Evolutionary conservation across 2,329 filamentous ascomycete species (phyloP), one percentile per base, ranked within the genome.

Genomic region (Diaporthe citri): DNA sequence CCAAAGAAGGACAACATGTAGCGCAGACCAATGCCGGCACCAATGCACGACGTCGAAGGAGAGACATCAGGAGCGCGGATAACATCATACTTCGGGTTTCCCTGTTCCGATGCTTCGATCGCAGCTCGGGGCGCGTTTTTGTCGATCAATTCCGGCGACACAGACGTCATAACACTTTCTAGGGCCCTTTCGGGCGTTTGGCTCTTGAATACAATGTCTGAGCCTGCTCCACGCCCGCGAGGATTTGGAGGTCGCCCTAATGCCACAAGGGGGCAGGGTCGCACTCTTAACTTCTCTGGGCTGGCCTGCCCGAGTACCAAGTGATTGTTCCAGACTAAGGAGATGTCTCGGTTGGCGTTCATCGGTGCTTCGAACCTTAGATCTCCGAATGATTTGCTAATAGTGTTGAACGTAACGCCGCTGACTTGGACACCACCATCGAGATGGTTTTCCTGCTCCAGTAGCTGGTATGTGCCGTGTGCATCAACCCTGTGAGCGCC

Each of bases 381-480:
- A 62, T 34, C 6, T 10, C 39, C 52, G 34, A 74, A 66, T 17
- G n/a, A 28, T 52, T 28, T 36, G n/a, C 36, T 59, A 8, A 66
- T 36, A 34, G 71, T 66, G 41, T 71, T 74, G 41, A 74, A 75
- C 17, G 60, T 64, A 25, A 75, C 17, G 15, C 28, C 41, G 7
- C 22, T 31, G n/a, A 59, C 10, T 0, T 28, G 71, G 43, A 25
- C 10, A 41, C 7, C 17, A 13, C 36, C 31, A 6, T 48, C n/a
- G 25, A 34, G 1, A 13, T 3, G 8, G 12, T 8, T 13, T 43
- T 28, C 15, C 13, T 52, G 10, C 9, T 28, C 46, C n/a, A 70
- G 36, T 22, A 75, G 48, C 15, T 56, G 36, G 31, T 64, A 74
- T 2, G 74, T 74, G 7, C 74, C 74, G 5, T 60, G 71, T 4